phyloP scores from a whole-genome alignment of 73 alveolate species.

The Paraurostyla sp. region DNA sequence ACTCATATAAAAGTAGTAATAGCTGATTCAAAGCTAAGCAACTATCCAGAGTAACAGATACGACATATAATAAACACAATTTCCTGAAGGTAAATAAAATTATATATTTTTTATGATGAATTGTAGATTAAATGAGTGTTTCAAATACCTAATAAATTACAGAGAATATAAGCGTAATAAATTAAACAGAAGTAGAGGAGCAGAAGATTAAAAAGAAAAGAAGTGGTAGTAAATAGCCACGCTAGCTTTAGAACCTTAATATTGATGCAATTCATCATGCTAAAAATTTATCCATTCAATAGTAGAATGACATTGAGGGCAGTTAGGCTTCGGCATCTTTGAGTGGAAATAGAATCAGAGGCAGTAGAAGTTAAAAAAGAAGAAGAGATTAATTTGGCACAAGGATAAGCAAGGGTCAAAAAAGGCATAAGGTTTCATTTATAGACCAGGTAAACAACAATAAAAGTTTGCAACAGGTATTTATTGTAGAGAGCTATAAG shows the following conservation, averaged over 20 bases:
- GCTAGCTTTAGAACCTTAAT: background rate
- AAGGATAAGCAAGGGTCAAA: background rate
- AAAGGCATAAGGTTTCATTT: conserved; percentile 32
- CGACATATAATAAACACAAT: too few species aligned
- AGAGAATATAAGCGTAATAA: too few species aligned
- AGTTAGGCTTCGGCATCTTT: too few species aligned
- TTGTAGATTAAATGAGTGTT: too few species aligned
- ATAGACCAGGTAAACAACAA: conserved; percentile 9
- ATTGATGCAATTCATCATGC: background rate
- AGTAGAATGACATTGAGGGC: too few species aligned
- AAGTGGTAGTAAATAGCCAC: background rate
- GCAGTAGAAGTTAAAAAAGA: background rate
- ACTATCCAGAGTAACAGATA: too few species aligned
- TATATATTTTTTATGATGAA: too few species aligned
- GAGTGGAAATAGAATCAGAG: too few species aligned
- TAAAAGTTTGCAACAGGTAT: background rate
- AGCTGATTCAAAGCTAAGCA: too few species aligned
- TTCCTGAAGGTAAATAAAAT: too few species aligned
- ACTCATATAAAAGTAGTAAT: too few species aligned
- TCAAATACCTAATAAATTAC: too few species aligned
- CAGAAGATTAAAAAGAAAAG: background rate
- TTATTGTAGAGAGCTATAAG: conserved; percentile 3
- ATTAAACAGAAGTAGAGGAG: background rate
- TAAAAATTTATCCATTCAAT: background rate
- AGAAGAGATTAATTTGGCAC: conserved; percentile 42